Percentiles rank a stretch among this genome's conserved stretches.
These are phyloP conservation scores for Streptanthus diversifolius DNA, from an alignment of 345 rosid genomes.

Conservation along the genomic window DNA sequence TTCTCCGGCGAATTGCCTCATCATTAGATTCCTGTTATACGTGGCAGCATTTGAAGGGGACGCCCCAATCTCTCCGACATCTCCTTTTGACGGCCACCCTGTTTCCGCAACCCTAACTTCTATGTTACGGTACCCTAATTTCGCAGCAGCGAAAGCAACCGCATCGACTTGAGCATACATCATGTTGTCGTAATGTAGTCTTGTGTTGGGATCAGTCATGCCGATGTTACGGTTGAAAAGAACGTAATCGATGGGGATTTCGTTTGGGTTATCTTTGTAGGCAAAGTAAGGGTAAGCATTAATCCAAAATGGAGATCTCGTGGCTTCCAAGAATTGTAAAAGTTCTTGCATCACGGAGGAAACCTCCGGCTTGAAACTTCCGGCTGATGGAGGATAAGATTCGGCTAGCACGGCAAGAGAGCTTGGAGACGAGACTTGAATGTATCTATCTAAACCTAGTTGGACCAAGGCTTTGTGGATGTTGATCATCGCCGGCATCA, in stretches of 20 bases:
- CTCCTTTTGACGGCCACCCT: slow-evolving; percentile 98
- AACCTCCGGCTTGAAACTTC: slow-evolving; percentile 60
- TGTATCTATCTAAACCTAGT: slow-evolving; percentile 59
- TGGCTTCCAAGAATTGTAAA: slow-evolving; percentile 54
- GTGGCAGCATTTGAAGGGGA: slow-evolving; percentile 62
- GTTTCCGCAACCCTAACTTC: slow-evolving; percentile 92
- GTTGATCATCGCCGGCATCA: slow-evolving; percentile 72
- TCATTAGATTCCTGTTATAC: slow-evolving; percentile 64
- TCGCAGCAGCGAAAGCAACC: slow-evolving; percentile 57
- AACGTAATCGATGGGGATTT: slow-evolving; percentile 68
- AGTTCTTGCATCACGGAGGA: slow-evolving; percentile 53
- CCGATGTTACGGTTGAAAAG: slow-evolving; percentile 77
- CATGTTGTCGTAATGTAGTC: slow-evolving; percentile 83
- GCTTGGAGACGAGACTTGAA: slow-evolving; percentile 70
- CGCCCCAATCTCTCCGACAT: slow-evolving; percentile 67
- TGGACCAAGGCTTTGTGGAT: slow-evolving; percentile 70
- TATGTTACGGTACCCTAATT: slow-evolving; percentile 60
- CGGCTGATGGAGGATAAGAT: slow-evolving; percentile 92
- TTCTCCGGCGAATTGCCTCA: slow-evolving; percentile 68
- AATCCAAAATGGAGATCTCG: slow-evolving; percentile 83
- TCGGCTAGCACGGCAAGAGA: slow-evolving; percentile 68
- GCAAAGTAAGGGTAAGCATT: slow-evolving; percentile 97
- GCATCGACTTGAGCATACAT: slow-evolving; percentile 94
- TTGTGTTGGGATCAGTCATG: slow-evolving; percentile 78
- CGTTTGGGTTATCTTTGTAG: slow-evolving; percentile 61